Evolutionary conservation across 805 yeast species (phyloP), one percentile per base, ranked within the genome.

Genomic region (Suhomyces sp.): DNA sequence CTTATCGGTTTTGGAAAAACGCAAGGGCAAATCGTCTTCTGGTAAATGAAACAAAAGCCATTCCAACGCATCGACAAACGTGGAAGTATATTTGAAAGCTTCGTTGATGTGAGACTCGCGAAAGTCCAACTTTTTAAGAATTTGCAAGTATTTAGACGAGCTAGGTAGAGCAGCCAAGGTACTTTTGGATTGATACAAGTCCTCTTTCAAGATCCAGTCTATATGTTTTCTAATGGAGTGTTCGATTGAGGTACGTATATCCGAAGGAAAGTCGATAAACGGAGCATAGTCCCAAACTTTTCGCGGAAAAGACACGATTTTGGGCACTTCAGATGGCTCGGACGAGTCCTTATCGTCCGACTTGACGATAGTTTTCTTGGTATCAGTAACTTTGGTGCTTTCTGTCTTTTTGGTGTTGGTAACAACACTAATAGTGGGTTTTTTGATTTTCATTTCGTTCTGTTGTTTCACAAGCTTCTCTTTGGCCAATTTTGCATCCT

Each of bases 1-100:
- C 45, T 77, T 78, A 22, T 78, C 77, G 41, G 81, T 71, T 55
- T 85, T 83, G 15, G 79, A 76, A 61, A 88, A 88, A 46, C 76
- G 72, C 0, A 70, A 59, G 0, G 99, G 99, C 31, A 93, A 72
- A 62, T 93, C 99, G 64, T 92, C 98, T 57, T 94, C 97, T 0
- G 98, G 98, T 3, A 93, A 82, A 62, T 93, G 94, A 58, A 92
- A 85, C 9, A 93, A 70, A 17, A 93, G 77, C 93, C 94, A 88
- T 55, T 86, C 89, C 44, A 88, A 67, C 0, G 86, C 77, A 23
- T 79, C 82, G 1, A 79, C 74, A 51, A 83, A 76, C 1, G 78
- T 60, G 3, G 64, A 57, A 0, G 85, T 74, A 62, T 88, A 88
- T 26, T 73, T 70, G 46, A 89, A 69, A 0, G 97, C 84, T 62